Percentiles rank a stretch among this genome's conserved stretches.
Evolutionary conservation across 371 early-diverging fungal genomes (phyloP).

Genomic region (Mortierella sp.): DNA sequence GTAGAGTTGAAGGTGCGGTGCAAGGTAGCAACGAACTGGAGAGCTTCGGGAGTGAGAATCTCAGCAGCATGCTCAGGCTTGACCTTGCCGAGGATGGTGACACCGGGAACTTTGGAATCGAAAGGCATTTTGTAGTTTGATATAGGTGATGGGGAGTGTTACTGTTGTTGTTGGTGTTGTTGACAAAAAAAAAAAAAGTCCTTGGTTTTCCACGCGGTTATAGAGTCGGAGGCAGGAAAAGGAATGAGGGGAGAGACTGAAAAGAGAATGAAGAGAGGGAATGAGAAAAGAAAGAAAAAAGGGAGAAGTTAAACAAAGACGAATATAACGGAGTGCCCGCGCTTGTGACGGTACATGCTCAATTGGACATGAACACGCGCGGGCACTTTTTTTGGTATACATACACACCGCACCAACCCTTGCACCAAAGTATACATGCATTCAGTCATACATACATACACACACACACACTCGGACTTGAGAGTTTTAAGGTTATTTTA

Average conservation of each 20-base stretch:
- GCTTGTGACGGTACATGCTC: not conserved
- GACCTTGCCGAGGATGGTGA: conserved; percentile 75
- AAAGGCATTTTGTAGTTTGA: conserved; percentile 33
- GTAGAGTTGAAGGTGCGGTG: conserved; percentile 90
- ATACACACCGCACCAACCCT: not conserved
- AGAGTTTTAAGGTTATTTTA: not conserved
- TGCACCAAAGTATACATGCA: not conserved
- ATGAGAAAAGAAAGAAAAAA: not conserved
- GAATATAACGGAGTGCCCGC: not conserved
- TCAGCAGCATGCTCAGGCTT: conserved; percentile 68
- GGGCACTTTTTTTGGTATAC: not conserved
- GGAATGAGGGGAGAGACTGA: conserved; percentile 17
- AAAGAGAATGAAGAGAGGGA: not conserved
- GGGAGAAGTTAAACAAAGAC: not conserved
- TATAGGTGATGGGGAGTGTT: not conserved
- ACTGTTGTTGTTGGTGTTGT: conserved; percentile 5
- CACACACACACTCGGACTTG: no score
- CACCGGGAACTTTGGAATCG: conserved; percentile 69
- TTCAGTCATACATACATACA: no score
- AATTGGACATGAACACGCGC: not conserved
- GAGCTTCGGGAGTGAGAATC: conserved; percentile 85
- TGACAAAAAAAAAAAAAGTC: not conserved
- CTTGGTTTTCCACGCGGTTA: not conserved
- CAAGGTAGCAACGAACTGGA: conserved; percentile 85
- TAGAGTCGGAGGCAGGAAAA: conserved; percentile 19